Conservation (phyloP, 257 asterid genomes). For the Jacaranda mimosifolia region DNA sequence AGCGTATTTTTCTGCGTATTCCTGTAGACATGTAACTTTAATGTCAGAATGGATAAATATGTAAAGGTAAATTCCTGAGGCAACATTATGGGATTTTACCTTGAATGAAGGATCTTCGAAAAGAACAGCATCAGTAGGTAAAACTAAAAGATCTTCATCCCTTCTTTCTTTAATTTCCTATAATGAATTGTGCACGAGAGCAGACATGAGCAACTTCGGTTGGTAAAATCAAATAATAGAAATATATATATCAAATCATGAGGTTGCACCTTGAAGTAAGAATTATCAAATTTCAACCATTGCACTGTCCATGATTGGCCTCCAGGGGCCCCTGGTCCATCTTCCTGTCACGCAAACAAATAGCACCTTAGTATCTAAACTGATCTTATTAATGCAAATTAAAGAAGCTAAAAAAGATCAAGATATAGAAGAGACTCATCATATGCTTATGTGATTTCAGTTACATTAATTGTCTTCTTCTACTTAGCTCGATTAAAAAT, state of each 20-base stretch:
- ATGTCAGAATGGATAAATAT: constrained; percentile 27
- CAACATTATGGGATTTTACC: constrained; percentile 49
- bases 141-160: constrained; percentile 88
- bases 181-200: constrained; percentile 35
- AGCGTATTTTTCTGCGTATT: constrained; percentile 93
- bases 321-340: constrained; percentile 98
- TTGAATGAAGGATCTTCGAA: constrained; percentile 96
- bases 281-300: constrained; percentile 96
- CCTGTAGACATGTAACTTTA: constrained; percentile 49
- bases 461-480: not conserved
- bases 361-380: constrained; percentile 16
- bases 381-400: constrained; percentile 1
- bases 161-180: constrained; percentile 87
- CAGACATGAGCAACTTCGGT: constrained; percentile 26
- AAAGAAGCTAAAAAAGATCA: constrained; percentile 6
- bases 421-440: not conserved
- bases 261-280: constrained; percentile 80
- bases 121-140: constrained; percentile 96
- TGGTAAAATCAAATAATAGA: constrained; percentile 14
- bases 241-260: not conserved
- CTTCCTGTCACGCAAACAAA: constrained; percentile 69
- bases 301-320: constrained; percentile 98
- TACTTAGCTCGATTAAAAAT: not conserved
- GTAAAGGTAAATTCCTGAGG: constrained; percentile 8
- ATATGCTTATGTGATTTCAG: not conserved